These are phyloP conservation scores for Kwoniella heveanensis DNA, from an alignment of 768 basidiomycete genomes.

Conservation along the genomic window DNA sequence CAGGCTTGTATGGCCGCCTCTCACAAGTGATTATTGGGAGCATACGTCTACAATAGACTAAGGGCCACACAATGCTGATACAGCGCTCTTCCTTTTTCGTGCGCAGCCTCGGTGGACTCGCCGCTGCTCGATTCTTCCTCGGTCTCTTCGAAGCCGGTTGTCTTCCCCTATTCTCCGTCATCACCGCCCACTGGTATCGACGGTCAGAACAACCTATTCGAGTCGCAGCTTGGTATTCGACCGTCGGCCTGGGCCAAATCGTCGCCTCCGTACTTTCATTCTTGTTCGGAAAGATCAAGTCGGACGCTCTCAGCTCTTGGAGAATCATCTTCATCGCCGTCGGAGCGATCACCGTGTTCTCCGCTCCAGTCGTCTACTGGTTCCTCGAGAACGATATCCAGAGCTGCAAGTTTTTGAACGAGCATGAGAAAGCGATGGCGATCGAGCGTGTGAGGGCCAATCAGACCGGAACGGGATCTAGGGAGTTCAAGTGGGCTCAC, in stretches of 20 bases:
- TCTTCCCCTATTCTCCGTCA: conserved; percentile 8
- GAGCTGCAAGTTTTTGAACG: conserved; percentile 24
- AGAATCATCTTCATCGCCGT: conserved; percentile 36
- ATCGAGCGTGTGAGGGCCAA: conserved; percentile 35
- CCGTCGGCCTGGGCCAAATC: conserved; percentile 35
- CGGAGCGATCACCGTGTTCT: conserved; percentile 28
- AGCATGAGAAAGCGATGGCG: conserved; percentile 27
- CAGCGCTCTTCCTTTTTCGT: too few relatives aligned
- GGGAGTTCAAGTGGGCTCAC: conserved; percentile 32
- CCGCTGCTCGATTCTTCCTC: conserved; percentile 53
- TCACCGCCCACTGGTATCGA: conserved; percentile 53
- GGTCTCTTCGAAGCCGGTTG: conserved; percentile 51
- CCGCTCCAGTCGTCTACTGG: conserved; percentile 29
- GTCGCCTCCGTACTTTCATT: background rate
- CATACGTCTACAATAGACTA: too few relatives aligned
- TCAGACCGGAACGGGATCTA: conserved; percentile 36
- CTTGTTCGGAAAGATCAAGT: conserved; percentile 27
- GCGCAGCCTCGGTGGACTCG: conserved; percentile 29
- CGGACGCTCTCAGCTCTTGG: conserved; percentile 21
- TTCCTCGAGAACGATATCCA: conserved; percentile 28
- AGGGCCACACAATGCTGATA: too few relatives aligned
- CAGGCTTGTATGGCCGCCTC: conserved; percentile 35
- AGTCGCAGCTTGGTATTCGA: conserved; percentile 45
- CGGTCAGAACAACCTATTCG: conserved; percentile 43
- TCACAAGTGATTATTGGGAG: too few relatives aligned